These are phyloP conservation scores for Sideroxylon spinosum DNA, from an alignment of 179 eudicot genomes.

Conservation along the genomic window DNA sequence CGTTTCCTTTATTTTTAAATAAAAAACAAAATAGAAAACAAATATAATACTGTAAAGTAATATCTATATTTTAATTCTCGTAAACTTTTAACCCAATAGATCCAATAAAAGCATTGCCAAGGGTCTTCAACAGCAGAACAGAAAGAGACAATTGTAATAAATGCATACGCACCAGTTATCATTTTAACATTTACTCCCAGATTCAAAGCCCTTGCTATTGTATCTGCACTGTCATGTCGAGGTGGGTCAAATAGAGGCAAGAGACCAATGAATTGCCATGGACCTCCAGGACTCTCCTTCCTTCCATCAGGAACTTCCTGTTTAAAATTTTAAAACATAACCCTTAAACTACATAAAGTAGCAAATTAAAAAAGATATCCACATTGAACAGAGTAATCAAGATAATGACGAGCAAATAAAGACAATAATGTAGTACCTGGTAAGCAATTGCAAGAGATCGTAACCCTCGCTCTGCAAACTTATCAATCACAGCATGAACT, in stretches of 20 bases:
- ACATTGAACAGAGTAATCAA: background rate
- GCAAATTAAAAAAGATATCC: background rate
- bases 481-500: conserved; percentile 83
- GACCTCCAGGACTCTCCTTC: conserved; percentile 79
- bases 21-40: background rate
- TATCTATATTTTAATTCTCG: background rate
- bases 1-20: background rate
- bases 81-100: background rate
- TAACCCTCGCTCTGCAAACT: conserved; percentile 86
- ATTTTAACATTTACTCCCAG: conserved; percentile 83
- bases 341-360: background rate
- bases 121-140: conserved; percentile 8
- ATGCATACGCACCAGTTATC: conserved; percentile 56
- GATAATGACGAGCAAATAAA: conserved; percentile 5
- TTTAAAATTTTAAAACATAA: background rate
- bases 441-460: conserved; percentile 90
- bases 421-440: conserved; percentile 45
- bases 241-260: conserved; percentile 96
- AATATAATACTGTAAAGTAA: background rate
- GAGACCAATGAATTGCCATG: conserved; percentile 81
- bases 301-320: conserved; percentile 83
- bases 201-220: conserved; percentile 73
- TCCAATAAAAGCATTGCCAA: background rate
- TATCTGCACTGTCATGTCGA: conserved; percentile 86
- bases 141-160: background rate